phyloP scores from a whole-genome alignment of 495 filamentous ascomycete genomes.

The Aspergillus heteromorphus region DNA sequence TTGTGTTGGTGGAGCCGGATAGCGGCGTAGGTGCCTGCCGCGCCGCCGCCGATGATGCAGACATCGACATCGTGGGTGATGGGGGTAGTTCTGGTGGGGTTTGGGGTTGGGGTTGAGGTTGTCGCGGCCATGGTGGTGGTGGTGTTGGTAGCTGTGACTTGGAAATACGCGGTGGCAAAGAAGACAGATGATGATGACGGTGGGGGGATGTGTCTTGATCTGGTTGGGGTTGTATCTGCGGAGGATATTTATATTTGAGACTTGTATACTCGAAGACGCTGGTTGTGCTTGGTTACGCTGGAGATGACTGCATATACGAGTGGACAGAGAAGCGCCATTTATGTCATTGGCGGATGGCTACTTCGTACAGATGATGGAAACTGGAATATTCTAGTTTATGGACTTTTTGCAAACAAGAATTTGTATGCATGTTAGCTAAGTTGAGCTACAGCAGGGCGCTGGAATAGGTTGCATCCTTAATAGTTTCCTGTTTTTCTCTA shows the following conservation, averaged over 20 bases:
- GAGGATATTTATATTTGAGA: not conserved
- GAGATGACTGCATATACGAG: not conserved
- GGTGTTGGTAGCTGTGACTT: not conserved
- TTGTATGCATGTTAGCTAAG: not conserved
- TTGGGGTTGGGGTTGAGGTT: not conserved
- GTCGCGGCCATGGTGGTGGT: not conserved
- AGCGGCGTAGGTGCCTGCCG: conserved; percentile 44
- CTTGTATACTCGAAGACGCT: not conserved
- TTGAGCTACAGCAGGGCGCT: not conserved
- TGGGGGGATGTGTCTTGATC: not conserved
- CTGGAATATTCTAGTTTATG: not conserved
- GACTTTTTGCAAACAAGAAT: not conserved
- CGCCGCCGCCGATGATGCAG: conserved; percentile 44
- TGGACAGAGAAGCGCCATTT: not conserved
- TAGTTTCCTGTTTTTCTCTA: too few species aligned
- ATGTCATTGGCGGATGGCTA: not conserved
- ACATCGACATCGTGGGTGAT: conserved; percentile 23
- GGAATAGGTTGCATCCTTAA: too few species aligned
- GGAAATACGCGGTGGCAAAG: not conserved
- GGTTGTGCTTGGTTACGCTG: not conserved
- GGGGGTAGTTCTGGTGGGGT: too few species aligned
- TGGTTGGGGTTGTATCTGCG: not conserved
- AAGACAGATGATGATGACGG: not conserved
- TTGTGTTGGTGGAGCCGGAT: conserved; percentile 35
- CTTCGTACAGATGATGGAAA: not conserved